Conservation (phyloP, 148 eudicot genomes). For the Chenopodium formosanum region DNA sequence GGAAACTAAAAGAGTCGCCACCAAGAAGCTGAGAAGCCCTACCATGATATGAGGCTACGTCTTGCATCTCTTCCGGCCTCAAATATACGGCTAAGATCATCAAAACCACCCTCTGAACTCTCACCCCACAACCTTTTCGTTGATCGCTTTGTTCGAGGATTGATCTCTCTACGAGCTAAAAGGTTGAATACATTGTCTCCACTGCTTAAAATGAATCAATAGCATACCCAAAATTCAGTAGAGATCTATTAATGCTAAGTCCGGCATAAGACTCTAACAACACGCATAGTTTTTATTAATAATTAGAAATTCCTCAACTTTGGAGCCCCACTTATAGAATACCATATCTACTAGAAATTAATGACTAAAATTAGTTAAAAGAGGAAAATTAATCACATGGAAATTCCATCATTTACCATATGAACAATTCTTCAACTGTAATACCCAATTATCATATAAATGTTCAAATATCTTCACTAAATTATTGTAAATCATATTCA, state of each 20-base stretch:
- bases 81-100: slow-evolving; percentile 34
- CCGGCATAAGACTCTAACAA: background rate
- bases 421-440: background rate
- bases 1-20: background rate
- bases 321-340: background rate
- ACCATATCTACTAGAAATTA: background rate
- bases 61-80: slow-evolving; percentile 67
- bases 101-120: slow-evolving; percentile 28
- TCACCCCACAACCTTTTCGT: slow-evolving; percentile 57
- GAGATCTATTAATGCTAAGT: background rate
- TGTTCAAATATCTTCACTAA: background rate
- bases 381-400: background rate
- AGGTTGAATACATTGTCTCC: slow-evolving; percentile 63
- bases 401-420: background rate
- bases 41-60: slow-evolving; percentile 80
- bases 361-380: background rate
- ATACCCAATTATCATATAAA: background rate
- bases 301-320: background rate
- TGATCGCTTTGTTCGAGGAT: slow-evolving; percentile 56
- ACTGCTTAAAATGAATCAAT: slow-evolving; percentile 27
- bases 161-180: slow-evolving; percentile 75
- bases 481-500: background rate
- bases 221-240: slow-evolving; percentile 13
- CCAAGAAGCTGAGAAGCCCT: slow-evolving; percentile 14
- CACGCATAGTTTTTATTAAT: background rate